Conservation (phyloP, 805 yeast species). For the Saccharomycopsis sp. region DNA sequence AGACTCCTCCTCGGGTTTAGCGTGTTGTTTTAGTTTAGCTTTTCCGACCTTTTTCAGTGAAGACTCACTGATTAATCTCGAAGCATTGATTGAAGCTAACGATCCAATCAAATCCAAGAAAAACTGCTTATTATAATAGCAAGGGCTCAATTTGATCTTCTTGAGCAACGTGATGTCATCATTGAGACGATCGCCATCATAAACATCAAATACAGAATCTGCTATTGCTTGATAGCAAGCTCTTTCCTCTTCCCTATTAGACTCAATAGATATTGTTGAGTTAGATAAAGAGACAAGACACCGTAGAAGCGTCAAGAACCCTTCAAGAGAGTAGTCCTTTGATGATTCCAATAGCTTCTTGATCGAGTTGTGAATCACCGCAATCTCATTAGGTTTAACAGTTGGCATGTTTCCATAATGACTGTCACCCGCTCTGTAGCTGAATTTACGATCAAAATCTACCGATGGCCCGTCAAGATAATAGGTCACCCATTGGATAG, state of each 20-base stretch:
- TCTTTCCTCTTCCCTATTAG: conserved; percentile 8
- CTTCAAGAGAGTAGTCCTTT: conserved; percentile 41
- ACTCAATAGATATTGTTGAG: conserved; percentile 19
- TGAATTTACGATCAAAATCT: conserved; percentile 28
- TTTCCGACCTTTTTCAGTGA: neutral
- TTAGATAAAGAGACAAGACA: conserved; percentile 42
- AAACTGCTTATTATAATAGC: conserved; percentile 51
- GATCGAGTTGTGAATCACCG: conserved; percentile 48
- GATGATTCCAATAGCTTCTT: conserved; percentile 61
- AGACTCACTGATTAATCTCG: conserved; percentile 35
- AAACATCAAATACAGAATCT: conserved; percentile 23
- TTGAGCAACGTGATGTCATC: conserved; percentile 8
- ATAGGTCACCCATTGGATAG: conserved; percentile 76
- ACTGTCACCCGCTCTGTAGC: conserved; percentile 6
- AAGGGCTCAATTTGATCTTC: conserved; percentile 27
- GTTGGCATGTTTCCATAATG: conserved; percentile 25
- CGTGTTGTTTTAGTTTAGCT: neutral
- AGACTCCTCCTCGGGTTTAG: too few relatives aligned
- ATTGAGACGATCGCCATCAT: conserved; percentile 19
- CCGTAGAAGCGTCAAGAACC: conserved; percentile 43
- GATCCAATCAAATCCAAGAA: conserved; percentile 48
- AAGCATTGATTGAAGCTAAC: conserved; percentile 44
- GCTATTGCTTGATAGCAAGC: conserved; percentile 5
- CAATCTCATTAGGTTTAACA: conserved; percentile 34
- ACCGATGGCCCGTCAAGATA: conserved; percentile 57